Evolutionary conservation across 345 rosid species (phyloP).

Genomic region (Hibiscus syriacus): DNA sequence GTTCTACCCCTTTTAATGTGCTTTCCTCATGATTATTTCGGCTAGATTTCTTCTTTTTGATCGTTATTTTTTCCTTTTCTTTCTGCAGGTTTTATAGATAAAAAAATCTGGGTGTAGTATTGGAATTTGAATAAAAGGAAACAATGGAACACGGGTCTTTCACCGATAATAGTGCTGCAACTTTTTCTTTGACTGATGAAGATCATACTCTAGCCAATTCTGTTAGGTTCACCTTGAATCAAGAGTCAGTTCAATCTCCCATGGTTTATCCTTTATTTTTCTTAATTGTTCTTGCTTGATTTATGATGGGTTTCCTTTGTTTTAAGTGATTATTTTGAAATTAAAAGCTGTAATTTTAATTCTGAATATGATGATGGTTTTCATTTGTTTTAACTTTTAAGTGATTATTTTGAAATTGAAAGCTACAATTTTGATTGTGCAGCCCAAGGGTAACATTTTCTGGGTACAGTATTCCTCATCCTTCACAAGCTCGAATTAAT

Average conservation of each 20-base stretch:
- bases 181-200: constrained; percentile 66
- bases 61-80: neutral
- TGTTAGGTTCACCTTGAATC: constrained; percentile 75
- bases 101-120: neutral
- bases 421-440: constrained; percentile 24
- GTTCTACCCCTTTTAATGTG: neutral
- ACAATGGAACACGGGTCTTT: constrained; percentile 73
- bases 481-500: constrained; percentile 72
- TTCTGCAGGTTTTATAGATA: neutral
- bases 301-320: neutral
- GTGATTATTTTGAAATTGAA: neutral
- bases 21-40: neutral
- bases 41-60: neutral
- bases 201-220: constrained; percentile 88
- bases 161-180: constrained; percentile 43
- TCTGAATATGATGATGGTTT: neutral
- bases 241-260: constrained; percentile 53
- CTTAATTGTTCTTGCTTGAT: neutral
- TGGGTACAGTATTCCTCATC: constrained; percentile 91
- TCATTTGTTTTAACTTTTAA: neutral
- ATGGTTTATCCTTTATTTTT: neutral
- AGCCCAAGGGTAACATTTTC: constrained; percentile 69
- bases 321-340: neutral
- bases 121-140: neutral
- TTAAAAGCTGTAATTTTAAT: neutral